These are phyloP conservation scores for Ophiostoma novo-ulmi DNA, from an alignment of 2,329 filamentous ascomycete genomes.

Conservation along the genomic window DNA sequence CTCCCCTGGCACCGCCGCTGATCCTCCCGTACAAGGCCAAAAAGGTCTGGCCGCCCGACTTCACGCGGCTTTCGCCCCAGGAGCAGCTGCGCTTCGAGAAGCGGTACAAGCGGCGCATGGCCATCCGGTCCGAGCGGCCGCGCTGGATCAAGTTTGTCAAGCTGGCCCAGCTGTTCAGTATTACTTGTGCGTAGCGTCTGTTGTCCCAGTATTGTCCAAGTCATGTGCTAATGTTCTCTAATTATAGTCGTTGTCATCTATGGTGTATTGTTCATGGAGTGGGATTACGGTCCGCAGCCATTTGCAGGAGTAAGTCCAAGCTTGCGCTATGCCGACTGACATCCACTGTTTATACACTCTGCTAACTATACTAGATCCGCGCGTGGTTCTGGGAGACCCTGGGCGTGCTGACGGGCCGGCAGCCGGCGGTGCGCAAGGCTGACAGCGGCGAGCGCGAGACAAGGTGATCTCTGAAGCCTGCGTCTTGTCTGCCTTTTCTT, in stretches of 20 bases:
- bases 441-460: not conserved
- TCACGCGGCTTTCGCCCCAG: constrained; percentile 61
- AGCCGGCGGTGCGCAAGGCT: not conserved
- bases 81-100: constrained; percentile 75
- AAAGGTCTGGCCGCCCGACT: constrained; percentile 74
- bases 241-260: constrained; percentile 49
- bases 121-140: constrained; percentile 57
- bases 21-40: constrained; percentile 51
- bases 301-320: constrained; percentile 38
- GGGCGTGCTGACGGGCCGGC: constrained; percentile 20
- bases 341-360: too few relatives aligned
- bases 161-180: constrained; percentile 57
- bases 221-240: too few relatives aligned
- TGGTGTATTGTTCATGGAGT: constrained; percentile 59
- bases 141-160: constrained; percentile 60
- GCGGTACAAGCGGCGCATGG: constrained; percentile 66
- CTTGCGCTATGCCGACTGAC: too few relatives aligned
- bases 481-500: not conserved
- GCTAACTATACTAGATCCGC: constrained; percentile 28
- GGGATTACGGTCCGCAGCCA: constrained; percentile 43
- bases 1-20: not conserved
- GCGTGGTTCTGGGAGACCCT: constrained; percentile 29
- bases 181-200: constrained; percentile 46
- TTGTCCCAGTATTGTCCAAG: too few relatives aligned
- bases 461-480: not conserved